phyloP scores from a whole-genome alignment of 805 yeast genomes.

The Wickerhamomyces tratensis region DNA sequence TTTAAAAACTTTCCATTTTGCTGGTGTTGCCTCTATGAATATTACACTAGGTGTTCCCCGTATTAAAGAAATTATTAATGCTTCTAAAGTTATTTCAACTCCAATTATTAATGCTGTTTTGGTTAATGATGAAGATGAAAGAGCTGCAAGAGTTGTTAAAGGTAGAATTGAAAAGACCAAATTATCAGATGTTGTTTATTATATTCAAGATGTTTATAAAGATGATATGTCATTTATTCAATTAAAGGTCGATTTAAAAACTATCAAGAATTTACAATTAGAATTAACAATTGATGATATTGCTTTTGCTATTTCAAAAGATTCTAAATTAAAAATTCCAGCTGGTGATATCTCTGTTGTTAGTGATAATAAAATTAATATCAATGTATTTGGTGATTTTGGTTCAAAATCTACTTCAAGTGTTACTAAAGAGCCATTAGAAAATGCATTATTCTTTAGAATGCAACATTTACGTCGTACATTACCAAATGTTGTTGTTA shows the following conservation, averaged over 20 bases:
- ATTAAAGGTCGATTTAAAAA: conserved; percentile 70
- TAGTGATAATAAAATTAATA: conserved; percentile 58
- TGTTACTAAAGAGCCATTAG: conserved; percentile 26
- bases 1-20: conserved; percentile 92
- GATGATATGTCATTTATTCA: conserved; percentile 70
- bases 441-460: conserved; percentile 63
- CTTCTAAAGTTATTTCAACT: conserved; percentile 89
- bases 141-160: conserved; percentile 97
- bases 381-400: conserved; percentile 40
- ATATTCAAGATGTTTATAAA: conserved; percentile 89
- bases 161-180: conserved; percentile 94
- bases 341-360: conserved; percentile 60
- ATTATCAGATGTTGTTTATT: conserved; percentile 76
- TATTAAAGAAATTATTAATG: conserved; percentile 96
- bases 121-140: conserved; percentile 89
- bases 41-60: conserved; percentile 99
- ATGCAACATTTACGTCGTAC: conserved; percentile 85
- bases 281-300: conserved; percentile 83
- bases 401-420: conserved; percentile 33
- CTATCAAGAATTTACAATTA: conserved; percentile 83
- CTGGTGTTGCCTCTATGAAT: conserved; percentile 99
- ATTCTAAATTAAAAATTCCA: conserved; percentile 83
- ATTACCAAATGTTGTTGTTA: conserved; percentile 81
- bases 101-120: conserved; percentile 93
- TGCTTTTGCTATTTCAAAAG: conserved; percentile 68